Evolutionary conservation across 2,329 filamentous ascomycete genomes (phyloP).

Genomic region (Alternaria novae-zelandiae): DNA sequence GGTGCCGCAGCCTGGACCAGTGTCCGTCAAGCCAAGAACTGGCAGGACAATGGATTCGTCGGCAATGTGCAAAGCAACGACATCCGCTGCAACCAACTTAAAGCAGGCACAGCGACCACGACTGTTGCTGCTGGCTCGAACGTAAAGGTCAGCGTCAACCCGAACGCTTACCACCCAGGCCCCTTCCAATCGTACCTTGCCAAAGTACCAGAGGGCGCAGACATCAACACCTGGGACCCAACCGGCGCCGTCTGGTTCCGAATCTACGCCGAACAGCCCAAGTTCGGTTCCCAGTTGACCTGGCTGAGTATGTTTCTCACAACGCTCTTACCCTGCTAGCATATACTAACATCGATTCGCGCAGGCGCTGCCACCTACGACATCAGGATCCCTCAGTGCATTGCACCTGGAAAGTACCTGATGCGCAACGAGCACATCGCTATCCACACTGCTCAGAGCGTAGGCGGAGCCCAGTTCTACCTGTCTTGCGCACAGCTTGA

Average conservation of each 20-base stretch:
- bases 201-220: slow-evolving; percentile 42
- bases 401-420: slow-evolving; percentile 54
- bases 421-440: slow-evolving; percentile 57
- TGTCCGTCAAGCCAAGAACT: slow-evolving; percentile 16
- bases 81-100: slow-evolving; percentile 39
- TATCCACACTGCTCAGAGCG: slow-evolving; percentile 47
- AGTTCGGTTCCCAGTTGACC: slow-evolving; percentile 9
- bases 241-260: slow-evolving; percentile 48
- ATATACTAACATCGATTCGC: background rate
- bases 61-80: slow-evolving; percentile 22
- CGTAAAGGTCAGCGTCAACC: slow-evolving; percentile 39
- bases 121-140: slow-evolving; percentile 34
- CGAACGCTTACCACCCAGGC: slow-evolving; percentile 39
- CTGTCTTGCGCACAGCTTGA: slow-evolving; percentile 54
- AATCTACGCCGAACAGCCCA: slow-evolving; percentile 26
- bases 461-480: slow-evolving; percentile 53
- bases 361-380: slow-evolving; percentile 16
- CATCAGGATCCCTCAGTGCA: slow-evolving; percentile 49
- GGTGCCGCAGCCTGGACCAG: slow-evolving; percentile 5
- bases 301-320: slow-evolving; percentile 8
- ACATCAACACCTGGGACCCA: slow-evolving; percentile 41
- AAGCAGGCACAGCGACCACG: slow-evolving; percentile 11
- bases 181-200: slow-evolving; percentile 49
- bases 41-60: slow-evolving; percentile 17
- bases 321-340: accelerated